Base-by-base conservation (phyloP, 202 grass and related monocot species). In the Setaria italica region DNA sequence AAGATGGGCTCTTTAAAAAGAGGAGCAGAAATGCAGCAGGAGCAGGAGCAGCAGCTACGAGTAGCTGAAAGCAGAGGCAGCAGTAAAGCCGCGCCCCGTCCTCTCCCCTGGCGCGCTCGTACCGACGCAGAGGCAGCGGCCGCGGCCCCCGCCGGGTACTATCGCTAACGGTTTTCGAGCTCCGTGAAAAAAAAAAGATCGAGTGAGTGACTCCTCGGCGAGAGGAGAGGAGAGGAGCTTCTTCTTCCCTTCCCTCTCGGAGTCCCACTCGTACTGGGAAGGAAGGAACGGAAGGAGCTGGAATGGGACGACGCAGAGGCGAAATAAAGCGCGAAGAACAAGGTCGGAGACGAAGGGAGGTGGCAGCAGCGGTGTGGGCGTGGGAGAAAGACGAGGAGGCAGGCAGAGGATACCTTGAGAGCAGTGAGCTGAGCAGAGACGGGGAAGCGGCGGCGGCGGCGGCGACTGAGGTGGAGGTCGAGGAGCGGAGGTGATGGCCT, bases 131-230 rank as follows among this genome's bases (percentile, higher is more conserved):
- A 15, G 0, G 62, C 33, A 30, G 62, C 53, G 0, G 42, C 64
- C 4, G 74, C 72, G 34, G 42, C 82, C 70, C 53, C 42, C 59
- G 39, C 54, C 60, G 76, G 70, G 89, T 41, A 41, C 5, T 60
- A 32, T 16, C 32, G 7, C 13, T 91, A 91, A 91, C 89, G 89
- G 89, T 91, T 91, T 91, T 91, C 85, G 89, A 91, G 63, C 57
- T 81, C 32, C 5, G 85, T 74, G 71, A 89, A 42, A 48, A 7
- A 5, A 51, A 54, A 60, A 25, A 25, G 25, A 25, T 25, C 25
- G 25, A 25, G 25, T 4, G 25, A 25, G 25, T 4, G 9, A 19
- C 70, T 49, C 65, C 3, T 48, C 20, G 11, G 2, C 1, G 25
- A 60, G 75, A 37, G 11, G 19, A 37, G 11, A 47, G n/a, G 29